Percentiles rank a stretch among this genome's conserved stretches.
These are phyloP conservation scores for Pichia sp. DNA, from an alignment of 1,139 yeast genomes.

Conservation along the genomic window DNA sequence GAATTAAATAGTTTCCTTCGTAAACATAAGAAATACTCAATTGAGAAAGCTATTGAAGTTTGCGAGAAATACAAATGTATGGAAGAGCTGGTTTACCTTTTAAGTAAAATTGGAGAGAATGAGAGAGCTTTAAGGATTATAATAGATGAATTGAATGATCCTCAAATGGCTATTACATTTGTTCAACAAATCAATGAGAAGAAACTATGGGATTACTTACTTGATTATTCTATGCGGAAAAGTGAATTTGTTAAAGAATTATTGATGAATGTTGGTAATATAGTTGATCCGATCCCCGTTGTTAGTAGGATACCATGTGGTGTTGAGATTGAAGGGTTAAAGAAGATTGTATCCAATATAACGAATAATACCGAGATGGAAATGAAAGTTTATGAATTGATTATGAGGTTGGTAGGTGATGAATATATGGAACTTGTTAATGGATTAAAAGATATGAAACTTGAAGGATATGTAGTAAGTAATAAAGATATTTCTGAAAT, in stretches of 20 bases:
- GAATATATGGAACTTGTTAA: slow-evolving; percentile 46
- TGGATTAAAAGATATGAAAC: slow-evolving; percentile 32
- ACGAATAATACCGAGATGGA: slow-evolving; percentile 60
- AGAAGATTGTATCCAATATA: slow-evolving; percentile 53
- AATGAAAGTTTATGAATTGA: slow-evolving; percentile 48
- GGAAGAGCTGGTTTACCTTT: slow-evolving; percentile 71
- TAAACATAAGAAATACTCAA: slow-evolving; percentile 50
- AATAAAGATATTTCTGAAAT: slow-evolving; percentile 8
- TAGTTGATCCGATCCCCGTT: slow-evolving; percentile 63
- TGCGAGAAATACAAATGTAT: slow-evolving; percentile 49
- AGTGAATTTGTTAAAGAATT: slow-evolving; percentile 71
- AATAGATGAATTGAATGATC: slow-evolving; percentile 69
- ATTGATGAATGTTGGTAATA: slow-evolving; percentile 60
- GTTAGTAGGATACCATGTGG: slow-evolving; percentile 56
- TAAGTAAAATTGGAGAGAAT: slow-evolving; percentile 80
- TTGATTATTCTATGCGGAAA: slow-evolving; percentile 62
- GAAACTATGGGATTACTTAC: slow-evolving; percentile 72
- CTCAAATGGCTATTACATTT: slow-evolving; percentile 73
- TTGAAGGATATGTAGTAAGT: slow-evolving; percentile 40
- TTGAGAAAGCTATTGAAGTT: slow-evolving; percentile 57
- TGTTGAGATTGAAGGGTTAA: slow-evolving; percentile 59
- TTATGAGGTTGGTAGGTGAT: slow-evolving; percentile 53
- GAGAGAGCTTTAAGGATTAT: slow-evolving; percentile 69
- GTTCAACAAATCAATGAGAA: slow-evolving; percentile 65
- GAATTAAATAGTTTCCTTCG: slow-evolving; percentile 51